Percentiles rank a stretch among this genome's conserved stretches.
phyloP scores from a whole-genome alignment of 106 monocot species.

The Cymbidium sinense region DNA sequence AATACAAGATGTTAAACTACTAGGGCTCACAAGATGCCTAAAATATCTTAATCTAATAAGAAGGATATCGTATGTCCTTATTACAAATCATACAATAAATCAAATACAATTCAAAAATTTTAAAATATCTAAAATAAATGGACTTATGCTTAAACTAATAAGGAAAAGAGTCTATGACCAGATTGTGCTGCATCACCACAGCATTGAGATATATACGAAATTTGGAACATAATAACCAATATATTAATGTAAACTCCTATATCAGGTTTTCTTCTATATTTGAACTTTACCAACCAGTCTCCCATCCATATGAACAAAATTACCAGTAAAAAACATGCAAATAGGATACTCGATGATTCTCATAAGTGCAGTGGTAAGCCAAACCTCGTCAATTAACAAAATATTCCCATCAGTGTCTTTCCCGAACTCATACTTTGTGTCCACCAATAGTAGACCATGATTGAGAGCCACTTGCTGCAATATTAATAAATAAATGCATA shows the following conservation, averaged over 20 bases:
- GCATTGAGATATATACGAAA: background rate
- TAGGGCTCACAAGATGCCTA: no score
- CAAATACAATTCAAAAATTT: background rate
- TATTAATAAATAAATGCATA: background rate
- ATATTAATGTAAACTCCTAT: background rate
- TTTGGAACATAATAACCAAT: background rate
- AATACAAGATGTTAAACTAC: no score
- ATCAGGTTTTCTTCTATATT: background rate
- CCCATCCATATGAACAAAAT: background rate
- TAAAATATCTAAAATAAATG: background rate
- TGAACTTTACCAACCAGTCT: background rate
- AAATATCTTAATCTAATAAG: background rate
- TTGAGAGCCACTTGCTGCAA: conserved; percentile 74
- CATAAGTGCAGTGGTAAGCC: conserved; percentile 1
- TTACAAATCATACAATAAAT: background rate
- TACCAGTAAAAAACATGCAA: background rate
- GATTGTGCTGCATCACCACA: background rate
- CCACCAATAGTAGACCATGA: conserved; percentile 86
- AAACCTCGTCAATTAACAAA: conserved; percentile 92
- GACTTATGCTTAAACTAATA: no score
- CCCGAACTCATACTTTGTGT: conserved; percentile 99
- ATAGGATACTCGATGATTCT: background rate
- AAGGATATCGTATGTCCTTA: background rate
- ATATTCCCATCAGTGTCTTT: conserved; percentile 78
- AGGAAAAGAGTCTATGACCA: no score